Base-by-base conservation (phyloP, 495 filamentous ascomycete species). In the Penicillium antarcticum region DNA sequence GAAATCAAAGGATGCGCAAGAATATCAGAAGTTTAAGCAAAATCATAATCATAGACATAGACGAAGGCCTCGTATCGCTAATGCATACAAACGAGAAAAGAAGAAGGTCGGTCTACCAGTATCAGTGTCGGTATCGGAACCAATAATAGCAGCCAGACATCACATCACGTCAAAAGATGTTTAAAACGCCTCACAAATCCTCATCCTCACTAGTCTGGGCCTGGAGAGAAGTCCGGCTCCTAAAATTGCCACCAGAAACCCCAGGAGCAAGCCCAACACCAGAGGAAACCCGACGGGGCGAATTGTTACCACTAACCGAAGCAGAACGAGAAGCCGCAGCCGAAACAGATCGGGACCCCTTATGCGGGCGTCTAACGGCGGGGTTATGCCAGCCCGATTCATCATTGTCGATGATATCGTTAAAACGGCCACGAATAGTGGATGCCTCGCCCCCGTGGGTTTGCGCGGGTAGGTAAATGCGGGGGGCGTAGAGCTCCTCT, bases 401-500 rank as follows among this genome's bases (percentile, higher is more conserved):
- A 23, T 58, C 53, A 35, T 50, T 32, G 38, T 51, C 48, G 35
- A 65, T 31, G 38, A 55, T 34, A 45, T 60, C 52, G 26, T 19
- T 11, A 2, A 33, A 32, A 12, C 47, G 36, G 3, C 37, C 47
- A 5, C 37, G 38, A 13, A 49, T 16, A 4, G 40, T 26, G 3
- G 47, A 49, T 0, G 14, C 47, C 19, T 49, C 47, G 6, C 47
- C 24, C 29, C 38, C 47, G 4, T 4, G 8, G 0, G 26, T 29
- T 10, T 42, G 36, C 8, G 37, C 53, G 1, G 62, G 59, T 10
- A 71, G 48, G 8, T 54, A 55, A 42, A 70, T 68, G 14, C 63
- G 57, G 11, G 64, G 63, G 4, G 57, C 63, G 33, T 64, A 63
- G 12, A 71, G 53, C 4, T 66, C 56, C 13, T 67, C 61, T 32